Conservation (phyloP, 345 rosid genomes). For the Ricinus communis region DNA sequence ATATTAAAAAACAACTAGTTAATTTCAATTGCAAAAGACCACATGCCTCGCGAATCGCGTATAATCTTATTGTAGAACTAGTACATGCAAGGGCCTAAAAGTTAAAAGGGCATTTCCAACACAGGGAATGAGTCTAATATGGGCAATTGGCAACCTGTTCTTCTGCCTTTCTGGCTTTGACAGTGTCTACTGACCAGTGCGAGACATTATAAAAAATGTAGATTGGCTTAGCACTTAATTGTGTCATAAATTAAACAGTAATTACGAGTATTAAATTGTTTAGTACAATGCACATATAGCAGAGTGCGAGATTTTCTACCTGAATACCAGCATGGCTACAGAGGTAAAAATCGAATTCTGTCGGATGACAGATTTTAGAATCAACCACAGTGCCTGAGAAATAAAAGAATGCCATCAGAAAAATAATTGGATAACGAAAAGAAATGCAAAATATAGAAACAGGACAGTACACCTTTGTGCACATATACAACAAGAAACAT, state of each 20-base stretch:
- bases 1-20: slow-evolving; percentile 6
- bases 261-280: neutral
- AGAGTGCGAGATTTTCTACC: slow-evolving; percentile 41
- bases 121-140: no score
- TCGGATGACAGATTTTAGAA: slow-evolving; percentile 92
- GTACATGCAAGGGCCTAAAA: neutral
- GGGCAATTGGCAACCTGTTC: no score
- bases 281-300: neutral
- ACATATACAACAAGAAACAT: neutral
- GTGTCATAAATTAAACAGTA: neutral
- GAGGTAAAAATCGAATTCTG: slow-evolving; percentile 94
- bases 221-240: no score
- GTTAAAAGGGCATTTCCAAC: neutral
- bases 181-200: no score
- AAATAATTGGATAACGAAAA: no score
- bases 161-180: no score
- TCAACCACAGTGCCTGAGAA: slow-evolving; percentile 90
- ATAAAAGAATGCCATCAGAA: neutral
- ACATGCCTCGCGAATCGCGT: neutral
- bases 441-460: neutral
- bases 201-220: no score
- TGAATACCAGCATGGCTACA: slow-evolving; percentile 99
- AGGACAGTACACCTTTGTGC: neutral
- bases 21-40: neutral
- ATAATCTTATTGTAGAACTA: neutral